Conservation (phyloP, 2,329 filamentous ascomycete genomes). For the Stachybotrys elegans region DNA sequence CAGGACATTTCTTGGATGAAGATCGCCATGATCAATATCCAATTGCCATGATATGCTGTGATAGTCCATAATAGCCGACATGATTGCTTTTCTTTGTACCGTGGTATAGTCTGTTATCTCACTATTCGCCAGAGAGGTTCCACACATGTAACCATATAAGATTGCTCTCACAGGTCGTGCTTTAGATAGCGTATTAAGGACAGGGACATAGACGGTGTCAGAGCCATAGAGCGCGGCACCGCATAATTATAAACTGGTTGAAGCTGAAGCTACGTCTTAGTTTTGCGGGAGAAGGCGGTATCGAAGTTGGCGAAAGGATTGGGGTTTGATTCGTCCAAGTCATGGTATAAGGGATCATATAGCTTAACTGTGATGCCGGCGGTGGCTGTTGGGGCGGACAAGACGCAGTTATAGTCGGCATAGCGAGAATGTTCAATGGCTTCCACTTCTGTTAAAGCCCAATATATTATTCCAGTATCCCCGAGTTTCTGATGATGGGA, state of each 20-base stretch:
- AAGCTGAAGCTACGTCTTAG: neutral
- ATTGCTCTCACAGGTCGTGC: neutral
- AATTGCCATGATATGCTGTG: neutral
- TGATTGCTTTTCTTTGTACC: neutral
- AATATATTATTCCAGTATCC: no score
- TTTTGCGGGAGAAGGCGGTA: neutral
- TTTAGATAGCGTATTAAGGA: neutral
- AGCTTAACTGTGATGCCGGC: neutral
- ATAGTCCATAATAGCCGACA: neutral
- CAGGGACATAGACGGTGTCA: neutral
- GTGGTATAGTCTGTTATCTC: neutral
- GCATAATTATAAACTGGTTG: neutral
- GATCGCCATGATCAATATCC: neutral
- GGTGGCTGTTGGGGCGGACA: no score
- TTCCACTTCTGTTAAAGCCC: no score
- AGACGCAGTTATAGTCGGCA: no score
- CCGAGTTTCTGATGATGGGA: no score
- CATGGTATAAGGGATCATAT: neutral
- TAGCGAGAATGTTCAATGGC: no score
- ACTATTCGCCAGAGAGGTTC: neutral
- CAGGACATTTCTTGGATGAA: neutral
- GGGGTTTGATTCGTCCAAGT: neutral
- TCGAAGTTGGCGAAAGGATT: neutral
- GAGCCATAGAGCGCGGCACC: neutral
- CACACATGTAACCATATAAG: neutral